Evolutionary conservation across 768 basidiomycete species (phyloP).

Genomic region (Pleurotus eryngii): DNA sequence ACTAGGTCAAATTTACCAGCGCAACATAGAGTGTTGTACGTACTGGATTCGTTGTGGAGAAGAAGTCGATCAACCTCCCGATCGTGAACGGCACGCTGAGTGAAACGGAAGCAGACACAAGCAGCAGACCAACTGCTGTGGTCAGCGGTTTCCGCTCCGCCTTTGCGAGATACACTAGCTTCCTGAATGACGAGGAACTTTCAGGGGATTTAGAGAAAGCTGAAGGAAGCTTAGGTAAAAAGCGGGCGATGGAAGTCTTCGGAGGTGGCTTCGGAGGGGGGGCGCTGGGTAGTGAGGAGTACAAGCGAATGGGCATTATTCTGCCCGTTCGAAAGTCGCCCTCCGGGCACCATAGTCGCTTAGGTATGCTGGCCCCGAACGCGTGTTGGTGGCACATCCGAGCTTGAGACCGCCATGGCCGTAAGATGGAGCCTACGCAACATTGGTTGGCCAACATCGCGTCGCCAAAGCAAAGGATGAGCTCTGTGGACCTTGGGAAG

Average conservation of each 20-base stretch:
- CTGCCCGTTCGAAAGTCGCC: not conserved
- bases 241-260: constrained; percentile 17
- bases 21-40: constrained; percentile 21
- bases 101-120: constrained; percentile 87
- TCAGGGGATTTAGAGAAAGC: constrained; percentile 32
- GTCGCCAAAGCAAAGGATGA: no score
- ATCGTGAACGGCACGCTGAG: constrained; percentile 93
- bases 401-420: not conserved
- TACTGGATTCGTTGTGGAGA: constrained; percentile 71
- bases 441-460: no score
- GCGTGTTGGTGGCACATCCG: not conserved
- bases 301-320: not conserved
- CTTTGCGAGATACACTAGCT: constrained; percentile 74
- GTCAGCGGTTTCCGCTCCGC: constrained; percentile 78
- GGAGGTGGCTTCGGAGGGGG: constrained; percentile 6
- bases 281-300: not conserved
- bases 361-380: not conserved
- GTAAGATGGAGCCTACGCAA: not conserved
- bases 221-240: constrained; percentile 16
- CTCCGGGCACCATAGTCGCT: not conserved
- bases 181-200: constrained; percentile 62
- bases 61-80: constrained; percentile 93
- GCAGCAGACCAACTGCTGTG: constrained; percentile 73
- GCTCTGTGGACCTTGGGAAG: no score
- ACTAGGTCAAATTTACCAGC: not conserved